phyloP scores from a whole-genome alignment of 208 protist genomes.

The Crithidia fasciculata region DNA sequence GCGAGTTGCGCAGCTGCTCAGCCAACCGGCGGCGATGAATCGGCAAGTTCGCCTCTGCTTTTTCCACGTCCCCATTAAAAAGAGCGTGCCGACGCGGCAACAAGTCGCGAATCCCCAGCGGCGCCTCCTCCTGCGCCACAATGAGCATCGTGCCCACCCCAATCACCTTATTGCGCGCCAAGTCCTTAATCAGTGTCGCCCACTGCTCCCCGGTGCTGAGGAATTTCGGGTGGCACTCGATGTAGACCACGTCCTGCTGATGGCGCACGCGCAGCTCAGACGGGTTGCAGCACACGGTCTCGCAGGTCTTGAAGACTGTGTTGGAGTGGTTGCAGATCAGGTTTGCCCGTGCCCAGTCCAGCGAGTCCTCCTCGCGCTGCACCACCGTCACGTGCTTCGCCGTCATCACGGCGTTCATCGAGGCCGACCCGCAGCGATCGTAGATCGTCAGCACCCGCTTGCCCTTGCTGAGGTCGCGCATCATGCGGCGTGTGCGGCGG shows the following conservation, averaged over 20 bases:
- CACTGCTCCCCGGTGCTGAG: slow-evolving; percentile 70
- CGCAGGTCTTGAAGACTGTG: slow-evolving; percentile 63
- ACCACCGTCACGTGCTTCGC: slow-evolving; percentile 76
- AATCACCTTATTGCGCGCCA: slow-evolving; percentile 55
- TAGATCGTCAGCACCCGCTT: slow-evolving; percentile 82
- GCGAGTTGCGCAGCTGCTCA: slow-evolving; percentile 45
- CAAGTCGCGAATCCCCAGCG: slow-evolving; percentile 70
- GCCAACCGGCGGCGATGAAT: slow-evolving; percentile 38
- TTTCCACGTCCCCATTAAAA: slow-evolving; percentile 3
- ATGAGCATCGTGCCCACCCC: slow-evolving; percentile 69
- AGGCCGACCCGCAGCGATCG: slow-evolving; percentile 69
- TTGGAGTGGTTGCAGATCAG: slow-evolving; percentile 74
- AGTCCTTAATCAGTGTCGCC: slow-evolving; percentile 36
- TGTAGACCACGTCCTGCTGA: slow-evolving; percentile 71
- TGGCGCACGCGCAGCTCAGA: slow-evolving; percentile 41
- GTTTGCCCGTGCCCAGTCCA: slow-evolving; percentile 70
- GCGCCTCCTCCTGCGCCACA: slow-evolving; percentile 68
- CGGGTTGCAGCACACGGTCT: slow-evolving; percentile 47
- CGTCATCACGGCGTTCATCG: slow-evolving; percentile 81
- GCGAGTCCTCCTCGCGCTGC: slow-evolving; percentile 45
- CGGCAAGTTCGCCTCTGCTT: slow-evolving; percentile 11
- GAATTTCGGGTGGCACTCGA: slow-evolving; percentile 63
- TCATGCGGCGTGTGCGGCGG: slow-evolving; percentile 61
- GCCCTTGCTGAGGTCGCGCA: slow-evolving; percentile 67
- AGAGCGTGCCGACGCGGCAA: slow-evolving; percentile 18